phyloP scores from a whole-genome alignment of 441 rosid genomes.

The Raphanus hybrid region DNA sequence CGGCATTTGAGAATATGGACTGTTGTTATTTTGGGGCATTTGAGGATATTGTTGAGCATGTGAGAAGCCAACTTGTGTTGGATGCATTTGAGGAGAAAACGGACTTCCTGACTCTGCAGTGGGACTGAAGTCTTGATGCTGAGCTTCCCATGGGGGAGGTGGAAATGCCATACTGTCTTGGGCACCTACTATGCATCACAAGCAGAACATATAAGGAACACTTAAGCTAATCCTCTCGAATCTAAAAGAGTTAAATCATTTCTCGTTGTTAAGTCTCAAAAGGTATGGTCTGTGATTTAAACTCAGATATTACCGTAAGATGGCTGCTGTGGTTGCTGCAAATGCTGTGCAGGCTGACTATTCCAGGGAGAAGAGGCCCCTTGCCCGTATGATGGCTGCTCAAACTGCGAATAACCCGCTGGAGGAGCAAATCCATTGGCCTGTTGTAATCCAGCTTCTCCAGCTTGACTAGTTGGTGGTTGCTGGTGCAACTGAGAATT shows the following conservation, averaged over 20 bases:
- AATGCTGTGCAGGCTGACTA: conserved; percentile 54
- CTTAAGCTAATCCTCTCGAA: background rate
- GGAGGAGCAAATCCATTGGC: conserved; percentile 63
- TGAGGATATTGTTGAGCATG: conserved; percentile 59
- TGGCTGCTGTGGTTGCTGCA: conserved; percentile 55
- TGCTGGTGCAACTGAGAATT: conserved; percentile 71
- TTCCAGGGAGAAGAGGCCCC: conserved; percentile 69
- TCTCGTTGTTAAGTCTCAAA: background rate
- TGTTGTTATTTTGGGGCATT: conserved; percentile 49
- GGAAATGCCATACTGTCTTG: conserved; percentile 71
- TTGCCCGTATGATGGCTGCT: conserved; percentile 56
- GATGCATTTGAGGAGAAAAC: conserved; percentile 69
- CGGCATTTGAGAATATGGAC: conserved; percentile 23
- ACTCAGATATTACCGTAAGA: conserved; percentile 56
- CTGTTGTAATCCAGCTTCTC: conserved; percentile 62
- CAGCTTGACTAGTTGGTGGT: conserved; percentile 57
- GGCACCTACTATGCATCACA: conserved; percentile 60
- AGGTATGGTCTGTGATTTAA: background rate
- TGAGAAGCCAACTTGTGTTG: conserved; percentile 54
- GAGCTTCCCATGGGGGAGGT: conserved; percentile 99
- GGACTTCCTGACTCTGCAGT: conserved; percentile 59
- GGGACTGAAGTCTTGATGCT: conserved; percentile 64
- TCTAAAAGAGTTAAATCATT: conserved; percentile 22
- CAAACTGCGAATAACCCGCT: conserved; percentile 65
- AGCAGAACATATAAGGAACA: conserved; percentile 24